Conservation (phyloP, 371 early-diverging fungal species). For the Rhizopus delemar region DNA sequence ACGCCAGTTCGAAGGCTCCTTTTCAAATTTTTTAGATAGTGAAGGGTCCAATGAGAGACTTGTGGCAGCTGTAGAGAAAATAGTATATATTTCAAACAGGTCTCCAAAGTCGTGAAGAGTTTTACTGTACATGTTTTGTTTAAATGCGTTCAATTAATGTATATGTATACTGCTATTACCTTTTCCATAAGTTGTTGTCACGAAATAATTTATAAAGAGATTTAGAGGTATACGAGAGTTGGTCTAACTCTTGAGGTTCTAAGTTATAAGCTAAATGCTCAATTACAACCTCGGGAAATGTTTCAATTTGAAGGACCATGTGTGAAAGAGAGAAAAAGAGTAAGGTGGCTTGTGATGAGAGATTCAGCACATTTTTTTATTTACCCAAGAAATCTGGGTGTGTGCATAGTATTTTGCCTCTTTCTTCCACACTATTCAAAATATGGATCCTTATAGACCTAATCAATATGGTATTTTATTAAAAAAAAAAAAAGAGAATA, state of each 20-base stretch:
- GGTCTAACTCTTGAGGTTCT: constrained; percentile 34
- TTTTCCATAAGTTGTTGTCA: constrained; percentile 28
- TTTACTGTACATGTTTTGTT: constrained; percentile 31
- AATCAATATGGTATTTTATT: constrained; percentile 25
- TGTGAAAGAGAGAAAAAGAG: constrained; percentile 4
- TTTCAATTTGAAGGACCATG: constrained; percentile 40
- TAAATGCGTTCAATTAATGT: neutral
- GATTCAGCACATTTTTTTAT: neutral
- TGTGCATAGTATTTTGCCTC: constrained; percentile 11
- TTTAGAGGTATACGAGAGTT: constrained; percentile 26
- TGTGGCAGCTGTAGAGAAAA: constrained; percentile 44
- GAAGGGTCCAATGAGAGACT: constrained; percentile 40
- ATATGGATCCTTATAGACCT: constrained; percentile 33
- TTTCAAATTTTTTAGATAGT: constrained; percentile 30
- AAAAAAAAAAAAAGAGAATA: neutral
- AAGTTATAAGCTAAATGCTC: constrained; percentile 28
- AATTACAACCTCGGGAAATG: constrained; percentile 24
- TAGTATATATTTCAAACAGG: constrained; percentile 47
- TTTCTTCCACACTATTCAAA: neutral
- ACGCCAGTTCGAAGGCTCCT: constrained; percentile 48
- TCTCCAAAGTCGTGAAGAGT: constrained; percentile 54
- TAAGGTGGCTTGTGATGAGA: constrained; percentile 3
- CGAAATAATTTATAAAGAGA: constrained; percentile 24
- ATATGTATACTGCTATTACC: constrained; percentile 4
- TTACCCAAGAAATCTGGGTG: neutral